phyloP scores from a whole-genome alignment of 805 yeast genomes.

The Sugiyamaella smithiae region DNA sequence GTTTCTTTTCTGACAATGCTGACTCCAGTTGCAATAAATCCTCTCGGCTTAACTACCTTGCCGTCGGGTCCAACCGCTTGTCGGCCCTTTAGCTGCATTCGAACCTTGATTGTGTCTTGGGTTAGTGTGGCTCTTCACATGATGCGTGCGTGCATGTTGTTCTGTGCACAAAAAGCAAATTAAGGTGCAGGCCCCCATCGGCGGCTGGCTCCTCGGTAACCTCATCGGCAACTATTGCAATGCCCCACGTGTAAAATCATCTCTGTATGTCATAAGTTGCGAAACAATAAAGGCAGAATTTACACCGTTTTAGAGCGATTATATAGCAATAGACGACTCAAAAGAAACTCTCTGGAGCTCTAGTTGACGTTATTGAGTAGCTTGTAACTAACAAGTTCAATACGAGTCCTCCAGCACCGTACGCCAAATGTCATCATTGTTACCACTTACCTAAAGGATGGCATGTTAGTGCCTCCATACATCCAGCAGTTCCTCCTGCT shows the following conservation, averaged over 20 bases:
- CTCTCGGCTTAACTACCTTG: conserved; percentile 59
- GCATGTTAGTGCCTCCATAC: conserved; percentile 95
- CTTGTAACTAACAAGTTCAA: no score
- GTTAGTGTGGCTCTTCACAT: conserved; percentile 5
- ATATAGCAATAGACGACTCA: no score
- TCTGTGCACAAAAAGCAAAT: background rate
- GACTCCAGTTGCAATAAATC: conserved; percentile 79
- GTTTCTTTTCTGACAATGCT: conserved; percentile 78
- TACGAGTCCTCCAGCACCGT: no score
- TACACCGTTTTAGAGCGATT: no score
- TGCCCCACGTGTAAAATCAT: background rate
- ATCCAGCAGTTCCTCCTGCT: conserved; percentile 97
- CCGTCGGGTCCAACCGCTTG: conserved; percentile 34
- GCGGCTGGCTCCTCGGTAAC: conserved; percentile 3
- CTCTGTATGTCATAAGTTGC: no score
- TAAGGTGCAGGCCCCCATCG: background rate
- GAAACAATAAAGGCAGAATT: no score
- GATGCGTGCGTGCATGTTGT: background rate
- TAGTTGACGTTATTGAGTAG: no score
- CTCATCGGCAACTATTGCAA: background rate
- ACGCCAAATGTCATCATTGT: no score
- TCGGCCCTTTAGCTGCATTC: conserved; percentile 88
- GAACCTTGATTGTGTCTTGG: conserved; percentile 88
- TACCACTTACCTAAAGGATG: conserved; percentile 64
- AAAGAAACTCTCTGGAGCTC: no score